Conservation (phyloP, 1,139 yeast genomes). For the Dujonia santamariae region DNA sequence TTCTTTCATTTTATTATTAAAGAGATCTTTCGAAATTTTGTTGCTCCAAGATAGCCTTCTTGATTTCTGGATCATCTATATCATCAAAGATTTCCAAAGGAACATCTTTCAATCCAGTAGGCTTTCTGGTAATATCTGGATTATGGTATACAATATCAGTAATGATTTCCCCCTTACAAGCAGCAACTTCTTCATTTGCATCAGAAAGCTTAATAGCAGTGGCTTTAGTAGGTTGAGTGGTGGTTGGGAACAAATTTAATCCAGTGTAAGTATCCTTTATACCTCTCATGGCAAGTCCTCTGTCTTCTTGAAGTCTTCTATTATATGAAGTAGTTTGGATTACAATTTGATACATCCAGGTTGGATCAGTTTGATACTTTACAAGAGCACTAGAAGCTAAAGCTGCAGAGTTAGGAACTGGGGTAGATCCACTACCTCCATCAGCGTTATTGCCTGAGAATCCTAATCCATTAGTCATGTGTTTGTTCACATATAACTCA, state of each 20-base stretch:
- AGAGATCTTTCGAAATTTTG: conserved; percentile 52
- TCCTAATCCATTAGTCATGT: conserved; percentile 13
- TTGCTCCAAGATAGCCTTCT: conserved; percentile 63
- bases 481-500: conserved; percentile 32
- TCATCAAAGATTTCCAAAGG: conserved; percentile 57
- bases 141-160: conserved; percentile 54
- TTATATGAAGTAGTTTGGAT: conserved; percentile 71
- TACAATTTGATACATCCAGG: conserved; percentile 89
- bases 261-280: conserved; percentile 83
- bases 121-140: conserved; percentile 39
- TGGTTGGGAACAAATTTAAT: conserved; percentile 64
- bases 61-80: conserved; percentile 50
- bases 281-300: conserved; percentile 58
- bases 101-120: conserved; percentile 64
- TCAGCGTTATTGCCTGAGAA: conserved; percentile 15
- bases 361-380: conserved; percentile 57
- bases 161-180: conserved; percentile 20
- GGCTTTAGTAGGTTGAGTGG: conserved; percentile 66
- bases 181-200: conserved; percentile 15
- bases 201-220: conserved; percentile 22
- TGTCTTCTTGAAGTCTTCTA: conserved; percentile 54
- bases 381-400: conserved; percentile 34
- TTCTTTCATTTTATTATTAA: conserved; percentile 4
- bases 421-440: conserved; percentile 7
- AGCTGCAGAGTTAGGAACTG: conserved; percentile 27